phyloP scores from a whole-genome alignment of 2,329 filamentous ascomycete genomes.

The Aspergillus neoniger region DNA sequence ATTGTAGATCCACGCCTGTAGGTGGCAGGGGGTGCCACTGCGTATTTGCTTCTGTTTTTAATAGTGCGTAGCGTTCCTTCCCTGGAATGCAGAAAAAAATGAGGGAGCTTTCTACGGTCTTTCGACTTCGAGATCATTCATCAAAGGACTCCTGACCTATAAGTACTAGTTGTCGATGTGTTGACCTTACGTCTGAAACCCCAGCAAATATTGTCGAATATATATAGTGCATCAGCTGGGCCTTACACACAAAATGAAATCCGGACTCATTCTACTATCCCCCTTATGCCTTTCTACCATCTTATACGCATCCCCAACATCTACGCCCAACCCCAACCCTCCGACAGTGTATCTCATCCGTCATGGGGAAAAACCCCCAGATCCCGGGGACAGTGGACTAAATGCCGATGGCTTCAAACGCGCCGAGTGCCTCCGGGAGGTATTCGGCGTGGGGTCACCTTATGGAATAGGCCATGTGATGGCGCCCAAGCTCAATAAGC shows the following conservation, averaged over 20 bases:
- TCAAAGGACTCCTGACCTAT: too few relatives aligned
- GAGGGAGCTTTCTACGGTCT: too few relatives aligned
- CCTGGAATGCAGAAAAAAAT: too few relatives aligned
- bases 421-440: conserved; percentile 30
- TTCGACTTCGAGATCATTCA: too few relatives aligned
- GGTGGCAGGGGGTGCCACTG: too few relatives aligned
- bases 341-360: conserved; percentile 35
- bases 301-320: background rate
- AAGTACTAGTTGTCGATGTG: background rate
- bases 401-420: conserved; percentile 28
- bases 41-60: too few relatives aligned
- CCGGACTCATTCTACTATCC: background rate
- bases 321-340: background rate
- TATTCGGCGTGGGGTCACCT: conserved; percentile 28
- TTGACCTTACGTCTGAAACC: background rate
- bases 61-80: too few relatives aligned
- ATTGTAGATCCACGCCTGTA: background rate
- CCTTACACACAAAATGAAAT: background rate
- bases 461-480: conserved; percentile 33
- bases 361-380: conserved; percentile 32
- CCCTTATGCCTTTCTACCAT: background rate
- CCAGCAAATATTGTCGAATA: too few relatives aligned
- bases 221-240: background rate
- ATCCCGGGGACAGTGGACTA: conserved; percentile 27
- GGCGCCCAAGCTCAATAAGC: conserved; percentile 26